Evolutionary conservation across 2,329 filamentous ascomycete species (phyloP), one percentile per base, ranked within the genome.

Genomic region (Penicillium crustosum): DNA sequence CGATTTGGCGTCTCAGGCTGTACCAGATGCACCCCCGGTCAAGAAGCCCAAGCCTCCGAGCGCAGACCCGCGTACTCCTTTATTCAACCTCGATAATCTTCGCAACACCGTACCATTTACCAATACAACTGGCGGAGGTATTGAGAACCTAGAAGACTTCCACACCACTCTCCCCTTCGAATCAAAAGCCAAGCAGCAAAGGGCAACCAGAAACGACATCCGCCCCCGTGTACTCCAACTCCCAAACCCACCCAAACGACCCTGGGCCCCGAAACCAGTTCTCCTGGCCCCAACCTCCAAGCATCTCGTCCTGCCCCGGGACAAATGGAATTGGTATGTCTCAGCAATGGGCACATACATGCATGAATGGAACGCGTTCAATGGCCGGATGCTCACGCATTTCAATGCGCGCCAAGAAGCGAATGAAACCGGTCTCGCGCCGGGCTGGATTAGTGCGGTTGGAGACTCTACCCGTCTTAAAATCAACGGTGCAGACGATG

Each of bases 161-260:
- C 76, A 75, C 41, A 75, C 78, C 9, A 81, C 77, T 1, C 75
- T 88, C 2, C 86, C 86, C 4, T 88, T 87, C 67, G 71, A 82
- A 57, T 87, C 85, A 2, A 77, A 81, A 41, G 68, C 85, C 6
- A 74, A 75, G 29, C 65, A 72, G 5, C 72, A 79, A 29, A 78
- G 77, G 7, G 76, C 73, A 7, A 77, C 78, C 62, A 56, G 74
- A 67, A 60, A 71, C 63, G 51, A 76, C 70, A 66, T 72, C 19
- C 70, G 64, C 29, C 60, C 75, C 60, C 67, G 74, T 63, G 60
- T 70, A 7, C 73, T 84, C 10, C 73, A 77, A 27, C 76, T 82
- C 4, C 83, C 83, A 0, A 76, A 78, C 6, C 78, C 82, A 7
- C 84, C 84, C 0, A 77, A 77, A 53, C 73, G 80, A 4, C 84